phyloP scores from a whole-genome alignment of 75 land plant genomes.

The Adiantum capillusveneris region DNA sequence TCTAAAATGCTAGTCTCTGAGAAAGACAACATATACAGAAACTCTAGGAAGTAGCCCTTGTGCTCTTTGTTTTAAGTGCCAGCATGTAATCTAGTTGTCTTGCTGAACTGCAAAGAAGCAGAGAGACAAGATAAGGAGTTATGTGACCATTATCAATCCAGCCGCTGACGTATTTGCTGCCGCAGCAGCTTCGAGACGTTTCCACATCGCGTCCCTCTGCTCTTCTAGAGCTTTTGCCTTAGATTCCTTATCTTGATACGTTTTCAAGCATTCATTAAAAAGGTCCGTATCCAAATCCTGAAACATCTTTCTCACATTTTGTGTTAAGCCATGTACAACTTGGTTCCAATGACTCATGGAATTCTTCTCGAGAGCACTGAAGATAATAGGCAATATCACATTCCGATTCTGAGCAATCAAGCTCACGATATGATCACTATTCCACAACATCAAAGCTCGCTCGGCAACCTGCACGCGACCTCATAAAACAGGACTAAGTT shows the following conservation, averaged over 20 bases:
- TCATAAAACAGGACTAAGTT: too few relatives aligned
- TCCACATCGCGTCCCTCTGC: conserved; percentile 35
- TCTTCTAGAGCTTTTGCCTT: conserved; percentile 11
- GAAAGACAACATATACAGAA: too few relatives aligned
- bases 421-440: conserved; percentile 45
- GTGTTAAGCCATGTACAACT: conserved; percentile 30
- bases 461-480: conserved; percentile 43
- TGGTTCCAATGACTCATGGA: conserved; percentile 45
- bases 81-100: too few relatives aligned
- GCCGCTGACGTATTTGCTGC: not conserved
- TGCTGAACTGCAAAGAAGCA: too few relatives aligned
- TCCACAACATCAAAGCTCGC: conserved; percentile 50
- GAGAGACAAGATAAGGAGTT: too few relatives aligned
- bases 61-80: too few relatives aligned
- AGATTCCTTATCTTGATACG: conserved; percentile 12
- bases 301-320: conserved; percentile 33
- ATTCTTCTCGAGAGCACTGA: conserved; percentile 40
- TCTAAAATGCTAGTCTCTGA: too few relatives aligned
- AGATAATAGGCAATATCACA: conserved; percentile 33
- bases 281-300: conserved; percentile 33
- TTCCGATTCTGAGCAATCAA: conserved; percentile 23
- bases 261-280: conserved; percentile 25
- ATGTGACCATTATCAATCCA: too few relatives aligned
- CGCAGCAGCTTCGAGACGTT: conserved; percentile 22
- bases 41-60: too few relatives aligned